A percentile compares a stretch with the other conserved stretches of the same genome.
phyloP scores from a whole-genome alignment of 176 grass and related monocot genomes.

The Dendrocalamus sinicus region DNA sequence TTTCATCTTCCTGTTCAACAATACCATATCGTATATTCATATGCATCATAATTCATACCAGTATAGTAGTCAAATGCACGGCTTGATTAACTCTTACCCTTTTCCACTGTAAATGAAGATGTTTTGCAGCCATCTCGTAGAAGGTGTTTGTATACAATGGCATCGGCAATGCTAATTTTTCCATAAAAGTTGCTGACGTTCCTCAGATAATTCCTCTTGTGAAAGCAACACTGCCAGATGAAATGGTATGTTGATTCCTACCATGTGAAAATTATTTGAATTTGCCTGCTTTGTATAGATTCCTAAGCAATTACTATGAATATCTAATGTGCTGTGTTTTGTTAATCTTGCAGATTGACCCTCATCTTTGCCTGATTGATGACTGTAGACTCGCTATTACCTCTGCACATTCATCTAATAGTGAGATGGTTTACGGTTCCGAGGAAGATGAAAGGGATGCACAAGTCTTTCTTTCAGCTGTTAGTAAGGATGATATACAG shows the following conservation, averaged over 20 bases:
- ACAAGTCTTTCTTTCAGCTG: slow-evolving; percentile 64
- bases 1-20: not conserved
- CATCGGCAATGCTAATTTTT: slow-evolving; percentile 92
- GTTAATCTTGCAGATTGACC: slow-evolving; percentile 69
- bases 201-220: slow-evolving; percentile 58
- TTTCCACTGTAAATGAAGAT: slow-evolving; percentile 67
- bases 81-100: slow-evolving; percentile 48
- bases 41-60: slow-evolving; percentile 11
- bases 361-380: slow-evolving; percentile 77
- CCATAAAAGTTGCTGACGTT: slow-evolving; percentile 65
- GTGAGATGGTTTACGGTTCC: slow-evolving; percentile 63
- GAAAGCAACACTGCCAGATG: slow-evolving; percentile 51
- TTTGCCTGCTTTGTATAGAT: not conserved
- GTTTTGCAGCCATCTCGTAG: slow-evolving; percentile 77
- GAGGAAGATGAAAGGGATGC: slow-evolving; percentile 84
- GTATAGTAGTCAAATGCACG: slow-evolving; percentile 10
- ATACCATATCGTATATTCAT: slow-evolving; percentile 9
- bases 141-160: slow-evolving; percentile 84
- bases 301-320: slow-evolving; percentile 18
- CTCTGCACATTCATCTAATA: slow-evolving; percentile 52
- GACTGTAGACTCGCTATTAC: slow-evolving; percentile 53
- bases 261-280: slow-evolving; percentile 25
- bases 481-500: slow-evolving; percentile 70
- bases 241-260: slow-evolving; percentile 69
- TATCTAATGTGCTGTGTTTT: not conserved